phyloP scores from a whole-genome alignment of 306 rosid genomes.

The Canavalia gladiata region DNA sequence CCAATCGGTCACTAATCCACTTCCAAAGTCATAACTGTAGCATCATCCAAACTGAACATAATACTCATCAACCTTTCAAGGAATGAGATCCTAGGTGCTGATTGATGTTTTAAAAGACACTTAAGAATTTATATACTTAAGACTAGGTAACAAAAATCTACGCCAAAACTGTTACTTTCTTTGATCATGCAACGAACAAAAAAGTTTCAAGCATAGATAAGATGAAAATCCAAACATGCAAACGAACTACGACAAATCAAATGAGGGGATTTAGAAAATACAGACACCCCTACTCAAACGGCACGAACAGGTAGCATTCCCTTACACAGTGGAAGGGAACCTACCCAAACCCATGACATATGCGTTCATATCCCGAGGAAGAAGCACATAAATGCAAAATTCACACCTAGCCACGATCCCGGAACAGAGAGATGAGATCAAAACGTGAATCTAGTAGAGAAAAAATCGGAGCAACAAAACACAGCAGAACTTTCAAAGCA shows the following conservation, averaged over 20 bases:
- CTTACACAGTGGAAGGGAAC: slow-evolving; percentile 28
- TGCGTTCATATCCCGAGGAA: slow-evolving; percentile 34
- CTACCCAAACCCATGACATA: slow-evolving; percentile 32
- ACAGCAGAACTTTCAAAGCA: slow-evolving; percentile 32
- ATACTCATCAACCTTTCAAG: slow-evolving; percentile 4
- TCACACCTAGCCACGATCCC: slow-evolving; percentile 40
- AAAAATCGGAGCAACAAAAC: slow-evolving; percentile 8
- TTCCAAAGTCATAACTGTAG: slow-evolving; percentile 23
- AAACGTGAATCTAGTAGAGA: slow-evolving; percentile 47
- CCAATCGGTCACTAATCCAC: background rate
- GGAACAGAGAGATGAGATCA: slow-evolving; percentile 43
- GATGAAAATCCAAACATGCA: slow-evolving; percentile 68
- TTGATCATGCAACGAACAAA: slow-evolving; percentile 8
- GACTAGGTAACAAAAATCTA: slow-evolving; percentile 24
- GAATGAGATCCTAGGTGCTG: slow-evolving; percentile 32
- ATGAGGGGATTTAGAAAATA: slow-evolving; percentile 42
- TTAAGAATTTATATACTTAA: slow-evolving; percentile 34
- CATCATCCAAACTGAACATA: slow-evolving; percentile 24
- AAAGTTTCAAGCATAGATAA: slow-evolving; percentile 36
- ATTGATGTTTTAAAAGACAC: slow-evolving; percentile 19
- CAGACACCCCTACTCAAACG: slow-evolving; percentile 37
- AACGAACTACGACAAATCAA: slow-evolving; percentile 50
- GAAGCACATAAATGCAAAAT: slow-evolving; percentile 49
- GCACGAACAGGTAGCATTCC: slow-evolving; percentile 26
- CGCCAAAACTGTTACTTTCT: slow-evolving; percentile 19